Base-by-base conservation (phyloP, 1,284 basidiomycete species). In the Malassezia slooffiae region DNA sequence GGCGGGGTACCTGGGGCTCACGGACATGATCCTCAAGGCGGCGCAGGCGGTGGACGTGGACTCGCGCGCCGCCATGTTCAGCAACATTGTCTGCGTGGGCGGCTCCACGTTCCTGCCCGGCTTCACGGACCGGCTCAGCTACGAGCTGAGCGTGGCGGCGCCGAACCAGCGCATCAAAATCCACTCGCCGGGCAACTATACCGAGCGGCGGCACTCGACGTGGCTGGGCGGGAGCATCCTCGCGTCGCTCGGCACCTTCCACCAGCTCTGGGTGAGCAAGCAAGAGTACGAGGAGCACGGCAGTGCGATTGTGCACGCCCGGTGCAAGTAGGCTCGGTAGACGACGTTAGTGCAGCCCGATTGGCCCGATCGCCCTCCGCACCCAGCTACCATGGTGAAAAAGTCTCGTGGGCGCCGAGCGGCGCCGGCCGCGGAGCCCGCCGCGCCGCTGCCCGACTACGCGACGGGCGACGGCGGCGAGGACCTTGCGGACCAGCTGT, bases 11-110 rank as follows among this genome's bases (percentile, higher is more conserved):
- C 32, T 39, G 3, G 54, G 56, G 8, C 34, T 62, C 5, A 51
- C 55, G 11, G 51, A 67, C 30, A 75, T 96, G 22, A 82, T 93
- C 34, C 77, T 79, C 45, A 80, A 84, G 49, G 80, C 86, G 0
- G 76, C 97, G 50, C 77, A 80, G 54, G 77, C 82, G 13, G 88
- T 85, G 70, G 93, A 99, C 60, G 81, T 85, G 2, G 93, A 99
- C 67, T 75, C 93, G 38, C 83, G 90, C 17, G 81, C 87, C 39
- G 80, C 85, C 10, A 79, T 99, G 15, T 78, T 91, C 61, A 79
- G 82, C 60, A 96, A 97, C 67, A 82, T 99, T 41, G 89, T 99
- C 32, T 78, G 96, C 34, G 87, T 88, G 12, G 93, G 93, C 15
- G 91, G 90, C 17, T 83, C 85, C 17, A 86, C 82, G 49, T 74